phyloP scores from a whole-genome alignment of 139 green algal genomes.

The Chlorella sp. region DNA sequence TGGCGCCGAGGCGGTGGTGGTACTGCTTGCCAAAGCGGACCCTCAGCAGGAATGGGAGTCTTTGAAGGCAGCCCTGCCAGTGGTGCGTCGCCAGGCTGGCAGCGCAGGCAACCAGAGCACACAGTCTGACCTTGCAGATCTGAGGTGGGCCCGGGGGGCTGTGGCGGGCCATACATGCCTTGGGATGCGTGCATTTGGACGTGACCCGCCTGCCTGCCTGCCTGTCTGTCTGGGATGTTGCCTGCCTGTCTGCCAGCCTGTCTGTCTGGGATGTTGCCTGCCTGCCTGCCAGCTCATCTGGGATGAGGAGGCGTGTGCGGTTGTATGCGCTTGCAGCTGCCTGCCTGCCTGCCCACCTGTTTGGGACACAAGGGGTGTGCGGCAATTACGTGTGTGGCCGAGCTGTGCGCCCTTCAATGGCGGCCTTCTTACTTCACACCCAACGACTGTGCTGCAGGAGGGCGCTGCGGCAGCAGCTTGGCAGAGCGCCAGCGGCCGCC shows the following conservation, averaged over 20 bases:
- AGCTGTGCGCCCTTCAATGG: too few relatives aligned
- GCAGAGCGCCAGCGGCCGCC: neutral
- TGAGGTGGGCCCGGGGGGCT: neutral
- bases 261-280: neutral
- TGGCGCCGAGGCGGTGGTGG: neutral
- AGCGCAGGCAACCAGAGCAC: neutral
- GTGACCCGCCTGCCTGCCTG: neutral
- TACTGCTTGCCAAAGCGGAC: slow-evolving; percentile 17
- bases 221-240: too few relatives aligned
- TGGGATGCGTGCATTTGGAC: too few relatives aligned
- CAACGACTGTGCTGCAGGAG: neutral
- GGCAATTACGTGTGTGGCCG: too few relatives aligned
- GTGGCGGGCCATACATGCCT: neutral
- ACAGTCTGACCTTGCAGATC: neutral
- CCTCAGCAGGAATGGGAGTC: neutral
- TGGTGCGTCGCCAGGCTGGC: too few relatives aligned
- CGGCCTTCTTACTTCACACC: neutral
- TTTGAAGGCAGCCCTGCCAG: neutral
- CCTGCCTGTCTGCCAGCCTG: too few relatives aligned
- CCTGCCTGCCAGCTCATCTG: neutral
- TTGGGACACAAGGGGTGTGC: too few relatives aligned
- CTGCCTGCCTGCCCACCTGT: too few relatives aligned
- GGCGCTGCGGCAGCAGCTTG: slow-evolving; percentile 9
- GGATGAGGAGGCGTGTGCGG: too few relatives aligned
- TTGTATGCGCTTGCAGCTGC: too few relatives aligned